A percentile compares a stretch with the other conserved stretches of the same genome.
Evolutionary conservation across 345 rosid species (phyloP).

Genomic region (Euphorbia pulcherrima): DNA sequence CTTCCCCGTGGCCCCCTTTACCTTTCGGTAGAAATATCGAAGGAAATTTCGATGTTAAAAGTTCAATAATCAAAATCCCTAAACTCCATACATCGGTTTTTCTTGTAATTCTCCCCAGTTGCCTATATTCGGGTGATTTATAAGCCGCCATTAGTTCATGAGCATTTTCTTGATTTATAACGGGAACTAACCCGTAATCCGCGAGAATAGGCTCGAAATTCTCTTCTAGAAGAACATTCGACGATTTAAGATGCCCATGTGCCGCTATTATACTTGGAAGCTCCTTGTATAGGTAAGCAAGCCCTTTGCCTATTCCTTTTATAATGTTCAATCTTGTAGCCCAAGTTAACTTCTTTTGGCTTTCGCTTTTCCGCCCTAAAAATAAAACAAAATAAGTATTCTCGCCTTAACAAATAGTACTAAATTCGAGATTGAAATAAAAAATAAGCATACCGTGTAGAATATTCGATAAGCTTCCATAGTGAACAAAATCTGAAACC

Average conservation of each 20-base stretch:
- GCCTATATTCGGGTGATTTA: slow-evolving; percentile 73
- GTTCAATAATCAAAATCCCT: slow-evolving; percentile 72
- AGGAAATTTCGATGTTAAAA: slow-evolving; percentile 62
- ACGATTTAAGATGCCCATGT: slow-evolving; percentile 91
- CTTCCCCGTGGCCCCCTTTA: slow-evolving; percentile 28
- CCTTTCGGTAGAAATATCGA: slow-evolving; percentile 44
- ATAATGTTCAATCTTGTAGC: slow-evolving; percentile 57
- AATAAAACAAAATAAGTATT: background rate
- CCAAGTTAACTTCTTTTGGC: slow-evolving; percentile 65
- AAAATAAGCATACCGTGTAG: slow-evolving; percentile 60
- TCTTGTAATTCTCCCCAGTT: slow-evolving; percentile 60
- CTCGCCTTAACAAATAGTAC: too few relatives aligned
- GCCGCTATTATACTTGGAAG: slow-evolving; percentile 67
- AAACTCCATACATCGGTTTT: slow-evolving; percentile 87
- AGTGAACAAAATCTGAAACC: slow-evolving; percentile 46
- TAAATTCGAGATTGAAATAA: background rate
- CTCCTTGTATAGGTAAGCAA: slow-evolving; percentile 56
- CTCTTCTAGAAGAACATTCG: slow-evolving; percentile 60
- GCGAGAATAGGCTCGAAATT: slow-evolving; percentile 56
- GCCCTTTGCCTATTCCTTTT: slow-evolving; percentile 73
- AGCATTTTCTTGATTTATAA: slow-evolving; percentile 72
- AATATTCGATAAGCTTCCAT: slow-evolving; percentile 73
- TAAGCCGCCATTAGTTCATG: slow-evolving; percentile 83
- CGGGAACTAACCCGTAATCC: slow-evolving; percentile 69
- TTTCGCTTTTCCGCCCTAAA: slow-evolving; percentile 47